Evolutionary conservation across 2,329 filamentous ascomycete genomes (phyloP).

Genomic region (Aureobasidium uvarum): DNA sequence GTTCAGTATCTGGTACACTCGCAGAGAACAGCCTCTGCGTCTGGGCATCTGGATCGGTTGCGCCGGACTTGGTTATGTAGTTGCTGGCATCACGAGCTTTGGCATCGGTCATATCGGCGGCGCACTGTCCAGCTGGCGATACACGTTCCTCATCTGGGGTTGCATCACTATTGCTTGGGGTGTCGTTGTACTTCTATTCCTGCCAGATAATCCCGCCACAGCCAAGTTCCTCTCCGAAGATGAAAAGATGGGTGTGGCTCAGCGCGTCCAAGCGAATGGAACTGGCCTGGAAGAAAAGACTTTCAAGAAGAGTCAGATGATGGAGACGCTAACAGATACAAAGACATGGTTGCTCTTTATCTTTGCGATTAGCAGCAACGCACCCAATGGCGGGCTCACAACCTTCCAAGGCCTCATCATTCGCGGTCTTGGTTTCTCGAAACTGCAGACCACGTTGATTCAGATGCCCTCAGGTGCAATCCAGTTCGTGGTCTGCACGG

Average conservation of each 20-base stretch:
- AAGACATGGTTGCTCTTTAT: slow-evolving; percentile 61
- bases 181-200: slow-evolving; percentile 45
- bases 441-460: slow-evolving; percentile 43
- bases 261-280: slow-evolving; percentile 70
- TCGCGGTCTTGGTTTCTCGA: slow-evolving; percentile 49
- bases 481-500: slow-evolving; percentile 18
- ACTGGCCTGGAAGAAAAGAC: slow-evolving; percentile 70
- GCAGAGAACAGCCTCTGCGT: slow-evolving; percentile 62
- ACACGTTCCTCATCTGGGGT: slow-evolving; percentile 51
- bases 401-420: slow-evolving; percentile 59
- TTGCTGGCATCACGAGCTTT: background rate
- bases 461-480: slow-evolving; percentile 54
- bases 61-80: slow-evolving; percentile 55
- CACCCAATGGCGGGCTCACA: slow-evolving; percentile 58
- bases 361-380: slow-evolving; percentile 55
- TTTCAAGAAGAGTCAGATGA: slow-evolving; percentile 65
- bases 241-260: slow-evolving; percentile 66
- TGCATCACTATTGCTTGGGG: slow-evolving; percentile 45
- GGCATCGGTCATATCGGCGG: background rate
- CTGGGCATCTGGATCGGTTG: slow-evolving; percentile 66
- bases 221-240: slow-evolving; percentile 62
- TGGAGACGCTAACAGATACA: slow-evolving; percentile 59
- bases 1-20: slow-evolving; percentile 71
- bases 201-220: slow-evolving; percentile 61
- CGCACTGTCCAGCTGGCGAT: slow-evolving; percentile 54